Percentiles rank a stretch among this genome's conserved stretches.
phyloP scores from a whole-genome alignment of 768 basidiomycete genomes.

The Leccinum variicolor region DNA sequence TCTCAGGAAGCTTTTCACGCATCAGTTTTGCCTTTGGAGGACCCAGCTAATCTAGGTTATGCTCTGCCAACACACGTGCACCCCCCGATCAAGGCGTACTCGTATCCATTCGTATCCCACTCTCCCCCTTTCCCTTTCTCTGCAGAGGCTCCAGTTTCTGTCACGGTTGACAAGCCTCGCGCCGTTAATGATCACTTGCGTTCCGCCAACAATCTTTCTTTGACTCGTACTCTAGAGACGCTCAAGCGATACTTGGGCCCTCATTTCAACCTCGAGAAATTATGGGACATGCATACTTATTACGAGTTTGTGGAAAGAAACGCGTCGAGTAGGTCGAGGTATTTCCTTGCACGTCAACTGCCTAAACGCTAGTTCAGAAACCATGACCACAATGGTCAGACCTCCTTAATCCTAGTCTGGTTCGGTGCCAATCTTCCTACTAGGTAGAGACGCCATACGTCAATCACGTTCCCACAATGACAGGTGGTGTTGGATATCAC shows the following conservation, averaged over 20 bases:
- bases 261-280: constrained; percentile 41
- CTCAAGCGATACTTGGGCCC: constrained; percentile 39
- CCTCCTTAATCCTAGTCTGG: not conserved
- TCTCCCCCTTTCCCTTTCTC: constrained; percentile 38
- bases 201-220: constrained; percentile 37
- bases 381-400: constrained; percentile 41
- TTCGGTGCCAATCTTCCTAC: not conserved
- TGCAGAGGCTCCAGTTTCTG: constrained; percentile 29
- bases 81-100: constrained; percentile 30
- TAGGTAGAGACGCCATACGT: constrained; percentile 41
- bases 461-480: constrained; percentile 43
- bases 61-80: constrained; percentile 21
- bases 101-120: constrained; percentile 36
- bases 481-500: constrained; percentile 43
- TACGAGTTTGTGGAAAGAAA: constrained; percentile 42
- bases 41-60: constrained; percentile 20
- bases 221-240: constrained; percentile 37
- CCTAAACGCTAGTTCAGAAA: constrained; percentile 27
- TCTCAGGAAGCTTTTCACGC: constrained; percentile 35
- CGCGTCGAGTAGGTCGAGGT: constrained; percentile 32
- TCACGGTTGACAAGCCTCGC: constrained; percentile 15
- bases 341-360: not conserved
- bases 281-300: constrained; percentile 46
- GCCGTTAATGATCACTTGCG: constrained; percentile 31
- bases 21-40: constrained; percentile 25